These are phyloP conservation scores for Nepenthes alata DNA, from an alignment of 179 eudicot genomes.

Conservation along the genomic window DNA sequence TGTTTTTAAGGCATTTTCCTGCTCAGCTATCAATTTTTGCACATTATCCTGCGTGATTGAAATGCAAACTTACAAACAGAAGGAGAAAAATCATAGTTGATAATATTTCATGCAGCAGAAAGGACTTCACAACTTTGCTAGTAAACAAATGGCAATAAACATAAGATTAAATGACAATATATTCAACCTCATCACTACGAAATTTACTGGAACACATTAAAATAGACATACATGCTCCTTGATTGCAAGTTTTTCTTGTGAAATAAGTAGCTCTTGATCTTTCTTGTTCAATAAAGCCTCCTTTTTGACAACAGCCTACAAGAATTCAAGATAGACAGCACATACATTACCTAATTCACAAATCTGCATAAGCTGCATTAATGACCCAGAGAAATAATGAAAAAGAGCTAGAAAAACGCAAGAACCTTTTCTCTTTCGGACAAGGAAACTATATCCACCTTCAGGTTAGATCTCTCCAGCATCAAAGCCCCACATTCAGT, in stretches of 20 bases:
- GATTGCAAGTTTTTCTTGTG: constrained; percentile 43
- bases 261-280: constrained; percentile 53
- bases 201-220: constrained; percentile 2
- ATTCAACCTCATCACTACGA: too few species aligned
- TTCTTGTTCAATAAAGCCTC: constrained; percentile 49
- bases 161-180: too few species aligned
- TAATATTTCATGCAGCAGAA: too few species aligned
- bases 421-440: constrained; percentile 77
- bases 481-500: constrained; percentile 31
- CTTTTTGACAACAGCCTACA: constrained; percentile 49
- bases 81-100: too few species aligned
- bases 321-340: not conserved
- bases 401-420: constrained; percentile 2
- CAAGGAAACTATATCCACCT: constrained; percentile 34
- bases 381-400: not conserved
- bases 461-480: constrained; percentile 38
- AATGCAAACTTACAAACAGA: not conserved
- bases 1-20: constrained; percentile 43
- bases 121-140: not conserved
- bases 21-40: constrained; percentile 41
- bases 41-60: constrained; percentile 41
- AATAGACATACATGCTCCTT: constrained; percentile 56
- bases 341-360: not conserved
- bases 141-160: too few species aligned
- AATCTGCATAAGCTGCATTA: not conserved